Conservation (phyloP, 805 yeast genomes). For the Yarrowia sp. region DNA sequence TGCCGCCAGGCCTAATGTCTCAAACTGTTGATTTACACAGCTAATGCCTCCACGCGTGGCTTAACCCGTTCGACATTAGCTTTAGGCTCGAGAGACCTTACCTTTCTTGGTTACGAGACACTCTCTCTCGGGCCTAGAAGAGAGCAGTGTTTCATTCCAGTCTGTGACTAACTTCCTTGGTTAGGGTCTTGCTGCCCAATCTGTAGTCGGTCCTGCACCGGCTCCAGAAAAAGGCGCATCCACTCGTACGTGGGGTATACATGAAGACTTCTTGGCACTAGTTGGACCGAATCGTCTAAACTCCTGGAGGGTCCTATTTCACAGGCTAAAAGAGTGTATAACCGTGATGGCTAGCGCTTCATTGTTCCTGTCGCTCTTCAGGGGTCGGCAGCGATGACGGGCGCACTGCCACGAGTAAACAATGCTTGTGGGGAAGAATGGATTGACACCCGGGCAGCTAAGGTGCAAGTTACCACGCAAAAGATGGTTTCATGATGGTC, state of each 20-base stretch:
- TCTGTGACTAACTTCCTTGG: constrained; percentile 4
- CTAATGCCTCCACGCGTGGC: constrained; percentile 12
- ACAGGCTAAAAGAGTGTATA: background rate
- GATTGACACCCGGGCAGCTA: constrained; percentile 8
- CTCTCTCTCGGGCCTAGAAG: constrained; percentile 7
- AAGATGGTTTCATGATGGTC: constrained; percentile 14
- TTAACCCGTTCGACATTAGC: constrained; percentile 7
- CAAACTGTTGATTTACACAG: background rate
- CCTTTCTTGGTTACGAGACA: constrained; percentile 23
- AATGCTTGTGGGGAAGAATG: constrained; percentile 19
- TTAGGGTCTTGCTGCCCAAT: background rate
- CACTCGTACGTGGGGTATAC: background rate
- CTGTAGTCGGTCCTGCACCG: background rate
- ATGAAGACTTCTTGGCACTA: background rate
- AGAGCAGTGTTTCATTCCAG: constrained; percentile 20
- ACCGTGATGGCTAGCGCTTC: background rate
- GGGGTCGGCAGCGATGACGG: constrained; percentile 4
- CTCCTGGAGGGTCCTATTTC: background rate
- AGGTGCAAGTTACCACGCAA: constrained; percentile 16
- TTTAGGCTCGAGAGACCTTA: background rate
- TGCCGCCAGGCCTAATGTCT: background rate
- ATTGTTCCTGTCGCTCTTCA: constrained; percentile 11
- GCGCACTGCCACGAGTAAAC: constrained; percentile 13
- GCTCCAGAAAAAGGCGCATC: background rate
- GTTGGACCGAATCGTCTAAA: background rate